phyloP scores from a whole-genome alignment of 2,329 filamentous ascomycete species.

The Xylaria multiplex region DNA sequence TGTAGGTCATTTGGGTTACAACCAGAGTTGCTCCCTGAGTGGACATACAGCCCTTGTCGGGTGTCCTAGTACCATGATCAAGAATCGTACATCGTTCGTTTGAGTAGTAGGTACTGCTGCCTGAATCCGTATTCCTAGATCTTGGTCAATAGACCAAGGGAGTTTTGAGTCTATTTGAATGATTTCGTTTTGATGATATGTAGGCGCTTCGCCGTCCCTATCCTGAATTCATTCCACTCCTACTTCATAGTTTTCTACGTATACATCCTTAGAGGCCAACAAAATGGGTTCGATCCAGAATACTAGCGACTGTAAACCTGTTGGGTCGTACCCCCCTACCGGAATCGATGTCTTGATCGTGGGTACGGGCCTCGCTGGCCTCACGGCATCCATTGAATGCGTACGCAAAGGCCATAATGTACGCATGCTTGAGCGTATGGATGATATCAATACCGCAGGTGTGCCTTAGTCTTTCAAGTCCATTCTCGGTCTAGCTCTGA shows the following conservation, averaged over 20 bases:
- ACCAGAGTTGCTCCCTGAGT: no score
- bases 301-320: constrained; percentile 55
- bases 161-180: neutral
- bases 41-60: no score
- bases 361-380: constrained; percentile 67
- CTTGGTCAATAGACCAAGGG: neutral
- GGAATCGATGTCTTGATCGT: constrained; percentile 63
- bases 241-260: neutral
- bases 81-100: neutral
- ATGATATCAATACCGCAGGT: constrained; percentile 63
- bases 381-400: constrained; percentile 70
- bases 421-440: constrained; percentile 58
- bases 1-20: no score
- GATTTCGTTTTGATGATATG: constrained; percentile 13
- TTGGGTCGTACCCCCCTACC: constrained; percentile 61
- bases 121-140: neutral
- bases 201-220: neutral
- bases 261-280: neutral
- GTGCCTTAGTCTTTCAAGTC: constrained; percentile 33
- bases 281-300: constrained; percentile 44
- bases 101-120: neutral
- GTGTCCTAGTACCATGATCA: neutral
- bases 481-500: constrained; percentile 14
- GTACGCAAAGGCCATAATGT: constrained; percentile 67
- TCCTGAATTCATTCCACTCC: neutral